Percentiles rank a stretch among this genome's conserved stretches.
Evolutionary conservation across 2,329 filamentous ascomycete genomes (phyloP).

Genomic region (Fonsecaea erecta): DNA sequence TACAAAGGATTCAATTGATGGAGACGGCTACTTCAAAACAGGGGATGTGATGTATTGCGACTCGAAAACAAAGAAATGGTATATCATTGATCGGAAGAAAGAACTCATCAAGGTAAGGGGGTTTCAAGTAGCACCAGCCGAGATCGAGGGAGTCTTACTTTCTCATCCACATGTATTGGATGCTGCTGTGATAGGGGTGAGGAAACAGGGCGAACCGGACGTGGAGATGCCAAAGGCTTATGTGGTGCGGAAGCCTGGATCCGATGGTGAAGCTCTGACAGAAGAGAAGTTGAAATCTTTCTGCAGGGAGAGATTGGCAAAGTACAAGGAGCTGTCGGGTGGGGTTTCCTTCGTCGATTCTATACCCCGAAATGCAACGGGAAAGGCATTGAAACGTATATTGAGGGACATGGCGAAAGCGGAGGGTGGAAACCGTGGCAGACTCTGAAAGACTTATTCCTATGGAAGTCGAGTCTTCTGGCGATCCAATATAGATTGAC

Average conservation of each 20-base stretch:
- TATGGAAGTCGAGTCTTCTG: neutral
- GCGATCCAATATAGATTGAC: no score
- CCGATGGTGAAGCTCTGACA: slow-evolving; percentile 45
- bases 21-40: slow-evolving; percentile 61
- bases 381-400: slow-evolving; percentile 49
- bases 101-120: slow-evolving; percentile 39
- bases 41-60: slow-evolving; percentile 66
- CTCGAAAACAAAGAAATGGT: slow-evolving; percentile 63
- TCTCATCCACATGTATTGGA: slow-evolving; percentile 52
- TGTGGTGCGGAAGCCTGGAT: slow-evolving; percentile 50
- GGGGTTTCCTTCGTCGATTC: slow-evolving; percentile 52
- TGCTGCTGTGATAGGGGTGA: slow-evolving; percentile 54
- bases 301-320: slow-evolving; percentile 54
- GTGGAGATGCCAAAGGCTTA: slow-evolving; percentile 47
- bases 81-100: slow-evolving; percentile 64
- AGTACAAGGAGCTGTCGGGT: slow-evolving; percentile 66
- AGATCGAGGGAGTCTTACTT: slow-evolving; percentile 53
- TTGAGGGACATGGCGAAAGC: slow-evolving; percentile 27
- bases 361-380: slow-evolving; percentile 56
- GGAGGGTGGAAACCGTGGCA: slow-evolving; percentile 1
- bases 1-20: slow-evolving; percentile 43
- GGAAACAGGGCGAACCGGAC: slow-evolving; percentile 40
- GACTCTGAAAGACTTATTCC: neutral
- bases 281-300: slow-evolving; percentile 50
- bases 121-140: slow-evolving; percentile 55